A percentile compares a stretch with the other conserved stretches of the same genome.
Evolutionary conservation across 192 early-diverging fungal genomes (phyloP).

Genomic region (Borealophlyctis nickersoniae): DNA sequence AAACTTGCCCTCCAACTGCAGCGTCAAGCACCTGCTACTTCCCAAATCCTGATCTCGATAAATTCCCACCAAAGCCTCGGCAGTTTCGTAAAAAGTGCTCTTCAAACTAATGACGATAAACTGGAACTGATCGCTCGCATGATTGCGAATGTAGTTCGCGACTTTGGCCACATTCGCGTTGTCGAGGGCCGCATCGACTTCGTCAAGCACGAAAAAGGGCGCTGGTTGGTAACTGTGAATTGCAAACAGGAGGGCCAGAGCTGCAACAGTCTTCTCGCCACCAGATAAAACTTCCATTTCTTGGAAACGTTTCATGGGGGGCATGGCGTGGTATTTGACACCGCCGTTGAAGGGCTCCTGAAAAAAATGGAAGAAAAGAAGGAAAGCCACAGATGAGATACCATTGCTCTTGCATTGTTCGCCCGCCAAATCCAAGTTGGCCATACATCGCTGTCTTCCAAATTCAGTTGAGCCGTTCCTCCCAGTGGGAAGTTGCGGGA

Average conservation of each 20-base stretch:
- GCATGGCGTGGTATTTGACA: conserved; percentile 98
- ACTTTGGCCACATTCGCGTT: conserved; percentile 94
- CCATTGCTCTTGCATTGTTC: too few species aligned
- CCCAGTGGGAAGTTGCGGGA: conserved; percentile 84
- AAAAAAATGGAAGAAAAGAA: neutral
- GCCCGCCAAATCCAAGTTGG: neutral
- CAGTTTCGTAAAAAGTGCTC: conserved; percentile 88
- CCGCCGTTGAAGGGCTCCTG: conserved; percentile 90
- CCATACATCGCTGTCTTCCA: conserved; percentile 81
- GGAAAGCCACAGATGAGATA: neutral
- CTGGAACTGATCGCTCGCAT: conserved; percentile 68
- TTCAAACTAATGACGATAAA: conserved; percentile 99
- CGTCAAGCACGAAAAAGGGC: conserved; percentile 99
- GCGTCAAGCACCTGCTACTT: conserved; percentile 79
- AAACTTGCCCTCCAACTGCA: conserved; percentile 39
- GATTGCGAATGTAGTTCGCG: conserved; percentile 82
- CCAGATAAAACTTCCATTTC: conserved; percentile 99
- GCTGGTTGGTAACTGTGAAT: conserved; percentile 92
- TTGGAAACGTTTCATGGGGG: conserved; percentile 97
- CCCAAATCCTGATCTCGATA: conserved; percentile 85
- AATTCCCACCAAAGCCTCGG: conserved; percentile 91
- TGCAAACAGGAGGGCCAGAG: conserved; percentile 93
- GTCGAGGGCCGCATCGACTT: conserved; percentile 98
- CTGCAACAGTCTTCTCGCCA: conserved; percentile 98
- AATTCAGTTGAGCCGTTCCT: conserved; percentile 88